Conservation (phyloP, 2,329 filamentous ascomycete genomes). For the Ascochyta koolunga region DNA sequence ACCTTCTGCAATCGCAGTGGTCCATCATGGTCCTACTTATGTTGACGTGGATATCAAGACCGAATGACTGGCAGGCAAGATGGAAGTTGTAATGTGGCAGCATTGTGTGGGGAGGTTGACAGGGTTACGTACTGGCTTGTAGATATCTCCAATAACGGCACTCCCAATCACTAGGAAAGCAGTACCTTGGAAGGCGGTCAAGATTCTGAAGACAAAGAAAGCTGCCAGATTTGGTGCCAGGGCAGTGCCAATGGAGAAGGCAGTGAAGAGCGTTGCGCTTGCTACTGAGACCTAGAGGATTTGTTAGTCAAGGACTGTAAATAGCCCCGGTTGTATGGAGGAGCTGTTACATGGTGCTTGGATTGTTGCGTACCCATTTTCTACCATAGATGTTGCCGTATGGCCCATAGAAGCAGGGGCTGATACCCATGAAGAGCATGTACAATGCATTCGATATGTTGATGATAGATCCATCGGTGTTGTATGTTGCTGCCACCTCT, state of each 20-base stretch:
- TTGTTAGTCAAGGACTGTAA: constrained; percentile 20
- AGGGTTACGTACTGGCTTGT: constrained; percentile 45
- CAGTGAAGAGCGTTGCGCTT: constrained; percentile 68
- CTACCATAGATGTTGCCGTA: constrained; percentile 60
- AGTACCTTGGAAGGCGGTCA: constrained; percentile 77
- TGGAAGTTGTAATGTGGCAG: background rate
- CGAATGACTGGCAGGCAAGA: background rate
- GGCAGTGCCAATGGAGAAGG: constrained; percentile 74
- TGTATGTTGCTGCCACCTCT: constrained; percentile 70
- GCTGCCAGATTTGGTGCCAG: constrained; percentile 71
- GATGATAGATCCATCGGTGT: constrained; percentile 71
- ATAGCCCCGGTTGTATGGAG: background rate
- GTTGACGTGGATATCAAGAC: background rate
- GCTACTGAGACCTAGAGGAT: constrained; percentile 60
- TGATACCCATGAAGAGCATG: constrained; percentile 71
- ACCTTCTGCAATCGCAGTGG: constrained; percentile 14
- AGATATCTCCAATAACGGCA: constrained; percentile 68
- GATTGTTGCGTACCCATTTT: constrained; percentile 52
- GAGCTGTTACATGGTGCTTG: background rate
- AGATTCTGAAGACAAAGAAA: constrained; percentile 76
- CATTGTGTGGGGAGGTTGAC: background rate
- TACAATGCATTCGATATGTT: constrained; percentile 79
- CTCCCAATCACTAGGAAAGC: constrained; percentile 75
- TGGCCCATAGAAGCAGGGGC: constrained; percentile 72
- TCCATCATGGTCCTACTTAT: background rate